These are phyloP conservation scores for Chenopodium berlandieri DNA, from an alignment of 148 eudicot genomes.

Conservation along the genomic window DNA sequence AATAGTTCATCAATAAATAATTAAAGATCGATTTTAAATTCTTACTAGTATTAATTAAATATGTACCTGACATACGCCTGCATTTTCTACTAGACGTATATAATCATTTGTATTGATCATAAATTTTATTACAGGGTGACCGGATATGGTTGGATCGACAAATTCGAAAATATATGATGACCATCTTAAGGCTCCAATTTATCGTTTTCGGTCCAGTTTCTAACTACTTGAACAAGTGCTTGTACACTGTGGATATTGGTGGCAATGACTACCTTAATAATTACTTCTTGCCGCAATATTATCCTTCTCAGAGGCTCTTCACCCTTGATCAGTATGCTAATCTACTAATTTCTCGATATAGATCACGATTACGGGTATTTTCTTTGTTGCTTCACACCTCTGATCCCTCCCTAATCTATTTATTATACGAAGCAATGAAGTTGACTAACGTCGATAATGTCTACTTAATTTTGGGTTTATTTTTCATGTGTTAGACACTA, in stretches of 20 bases:
- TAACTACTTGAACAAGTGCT: slow-evolving; percentile 32
- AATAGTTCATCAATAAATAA: no score
- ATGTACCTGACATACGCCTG: no score
- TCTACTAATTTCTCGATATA: slow-evolving; percentile 30
- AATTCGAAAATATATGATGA: slow-evolving; percentile 18
- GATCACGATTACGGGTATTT: slow-evolving; percentile 33
- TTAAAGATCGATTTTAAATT: no score
- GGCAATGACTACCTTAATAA: slow-evolving; percentile 63
- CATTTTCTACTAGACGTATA: no score
- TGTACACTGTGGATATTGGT: slow-evolving; percentile 46
- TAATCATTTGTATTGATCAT: no score
- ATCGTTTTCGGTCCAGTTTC: background rate
- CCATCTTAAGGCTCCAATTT: background rate
- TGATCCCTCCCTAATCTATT: background rate
- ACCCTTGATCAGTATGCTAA: slow-evolving; percentile 32
- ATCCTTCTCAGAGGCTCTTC: slow-evolving; percentile 10
- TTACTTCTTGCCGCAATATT: slow-evolving; percentile 38
- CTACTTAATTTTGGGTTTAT: background rate
- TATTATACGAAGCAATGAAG: no score
- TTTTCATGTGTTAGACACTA: slow-evolving; percentile 26
- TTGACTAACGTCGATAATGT: background rate
- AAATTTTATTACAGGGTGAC: slow-evolving; percentile 21
- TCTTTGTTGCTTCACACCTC: background rate
- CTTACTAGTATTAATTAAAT: no score
- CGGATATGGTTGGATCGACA: slow-evolving; percentile 32